Conservation (phyloP, 1,284 basidiomycete species). For the Trametes versicolor region DNA sequence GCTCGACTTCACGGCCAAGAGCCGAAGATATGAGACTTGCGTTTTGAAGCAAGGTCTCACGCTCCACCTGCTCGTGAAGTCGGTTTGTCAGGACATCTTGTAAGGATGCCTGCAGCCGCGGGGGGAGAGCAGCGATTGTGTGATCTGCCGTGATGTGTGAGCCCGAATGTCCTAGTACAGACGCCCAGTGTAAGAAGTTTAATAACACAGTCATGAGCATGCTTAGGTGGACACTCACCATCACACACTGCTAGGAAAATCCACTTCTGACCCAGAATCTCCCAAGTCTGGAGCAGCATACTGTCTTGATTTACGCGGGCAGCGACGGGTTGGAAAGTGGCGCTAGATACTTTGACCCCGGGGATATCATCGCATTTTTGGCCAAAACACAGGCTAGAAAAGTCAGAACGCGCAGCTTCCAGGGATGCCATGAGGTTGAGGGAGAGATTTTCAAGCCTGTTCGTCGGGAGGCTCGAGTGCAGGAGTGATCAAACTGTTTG, state of each 20-base stretch:
- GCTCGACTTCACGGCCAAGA: neutral
- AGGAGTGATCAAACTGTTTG: no score
- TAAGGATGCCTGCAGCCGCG: neutral
- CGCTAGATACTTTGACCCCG: neutral
- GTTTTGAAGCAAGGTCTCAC: neutral
- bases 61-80: neutral
- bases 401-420: neutral
- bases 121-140: neutral
- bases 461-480: no score
- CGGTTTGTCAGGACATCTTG: neutral
- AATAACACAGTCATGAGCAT: neutral
- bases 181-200: neutral
- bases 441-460: no score
- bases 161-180: conserved; percentile 10
- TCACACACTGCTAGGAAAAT: conserved; percentile 1
- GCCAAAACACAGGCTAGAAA: neutral
- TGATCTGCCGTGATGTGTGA: conserved; percentile 8
- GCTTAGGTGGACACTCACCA: neutral
- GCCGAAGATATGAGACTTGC: neutral
- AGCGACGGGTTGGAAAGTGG: conserved; percentile 6
- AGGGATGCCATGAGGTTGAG: neutral
- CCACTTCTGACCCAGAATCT: neutral
- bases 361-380: neutral
- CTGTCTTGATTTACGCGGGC: conserved; percentile 1
- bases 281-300: neutral